These are phyloP conservation scores for Euryodendron excelsum DNA, from an alignment of 148 eudicot species.

Conservation along the genomic window DNA sequence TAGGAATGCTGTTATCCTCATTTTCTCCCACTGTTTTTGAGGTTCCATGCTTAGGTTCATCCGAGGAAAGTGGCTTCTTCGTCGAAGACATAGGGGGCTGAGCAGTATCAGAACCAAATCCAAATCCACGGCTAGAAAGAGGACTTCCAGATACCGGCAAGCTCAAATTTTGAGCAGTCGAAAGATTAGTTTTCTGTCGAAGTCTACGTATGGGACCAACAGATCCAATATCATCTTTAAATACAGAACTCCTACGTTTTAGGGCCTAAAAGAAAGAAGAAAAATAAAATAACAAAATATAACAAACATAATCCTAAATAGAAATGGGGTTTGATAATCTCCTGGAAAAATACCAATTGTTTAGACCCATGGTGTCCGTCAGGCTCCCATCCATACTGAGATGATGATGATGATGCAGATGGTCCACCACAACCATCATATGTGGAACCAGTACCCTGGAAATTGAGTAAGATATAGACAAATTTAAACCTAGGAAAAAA, in stretches of 20 bases:
- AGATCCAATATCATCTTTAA: conserved; percentile 80
- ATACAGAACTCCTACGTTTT: conserved; percentile 72
- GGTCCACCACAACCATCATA: conserved; percentile 27
- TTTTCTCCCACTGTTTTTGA: conserved; percentile 29
- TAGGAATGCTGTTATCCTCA: conserved; percentile 26
- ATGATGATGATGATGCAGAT: conserved; percentile 31
- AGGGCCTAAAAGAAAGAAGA: conserved; percentile 43
- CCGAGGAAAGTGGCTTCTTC: conserved; percentile 19
- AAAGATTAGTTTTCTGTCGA: conserved; percentile 79
- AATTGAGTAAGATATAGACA: conserved; percentile 1
- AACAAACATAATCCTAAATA: neutral
- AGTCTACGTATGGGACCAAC: conserved; percentile 81
- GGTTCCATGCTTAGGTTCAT: conserved; percentile 20
- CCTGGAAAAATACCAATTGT: conserved; percentile 34
- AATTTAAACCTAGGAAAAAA: neutral
- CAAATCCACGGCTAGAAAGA: conserved; percentile 28
- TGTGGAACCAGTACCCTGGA: conserved; percentile 42
- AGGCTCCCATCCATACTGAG: conserved; percentile 36
- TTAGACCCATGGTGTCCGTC: conserved; percentile 34
- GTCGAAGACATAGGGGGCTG: conserved; percentile 26
- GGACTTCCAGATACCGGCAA: conserved; percentile 31
- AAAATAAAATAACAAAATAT: conserved; percentile 7
- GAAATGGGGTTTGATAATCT: neutral
- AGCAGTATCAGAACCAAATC: conserved; percentile 29
- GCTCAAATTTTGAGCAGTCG: conserved; percentile 39